Base-by-base conservation (phyloP, 2,329 filamentous ascomycete genomes). In the Fusarium solani-melongenae region DNA sequence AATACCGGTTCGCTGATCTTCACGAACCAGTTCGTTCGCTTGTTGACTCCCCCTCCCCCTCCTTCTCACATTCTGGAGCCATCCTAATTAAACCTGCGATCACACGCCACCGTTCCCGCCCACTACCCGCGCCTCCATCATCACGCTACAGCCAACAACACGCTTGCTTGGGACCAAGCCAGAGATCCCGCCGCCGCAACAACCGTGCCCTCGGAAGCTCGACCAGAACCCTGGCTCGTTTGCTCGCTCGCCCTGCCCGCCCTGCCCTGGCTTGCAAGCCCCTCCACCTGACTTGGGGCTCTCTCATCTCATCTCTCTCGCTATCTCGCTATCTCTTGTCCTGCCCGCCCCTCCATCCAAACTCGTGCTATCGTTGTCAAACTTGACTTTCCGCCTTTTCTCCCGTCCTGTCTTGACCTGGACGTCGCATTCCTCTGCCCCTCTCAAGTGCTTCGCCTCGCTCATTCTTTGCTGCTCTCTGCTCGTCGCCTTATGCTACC, bases 41-140 rank as follows among this genome's bases (percentile, higher is more conserved):
- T 58, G 36, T 34, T 56, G 60, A 56, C 66, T 49, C 44, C 53
- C 70, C 62, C 62, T 71, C 73, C 72, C 58, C 67, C 66, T 67
- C 60, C 55, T 24, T 36, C 55, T 51, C 46, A 27, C 46, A 10
- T 51, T 17, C 55, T 68, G 62, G 64, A 73, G 60, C 62, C 67
- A 62, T 73, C 67, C 66, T 76, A 74, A 76, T 76, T 76, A 74
- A 69, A 67, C 57, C 67, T 65, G 46, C 56, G 63, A 69, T 73
- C 75, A 77, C 75, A 77, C 71, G 75, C 75, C 75, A 74, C 62
- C 62, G 66, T 73, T 76, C 75, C 69, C 67, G 65, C 69, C 59
- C 62, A 75, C 73, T 77, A 75, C 66, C 75, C 69, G 73, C 75
- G 75, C 75, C 75, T 75, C 73, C 66, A 76, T 77, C 75, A 76